These are phyloP conservation scores for Waltergamsia citrina DNA, from an alignment of 2,329 filamentous ascomycete genomes.

Conservation along the genomic window DNA sequence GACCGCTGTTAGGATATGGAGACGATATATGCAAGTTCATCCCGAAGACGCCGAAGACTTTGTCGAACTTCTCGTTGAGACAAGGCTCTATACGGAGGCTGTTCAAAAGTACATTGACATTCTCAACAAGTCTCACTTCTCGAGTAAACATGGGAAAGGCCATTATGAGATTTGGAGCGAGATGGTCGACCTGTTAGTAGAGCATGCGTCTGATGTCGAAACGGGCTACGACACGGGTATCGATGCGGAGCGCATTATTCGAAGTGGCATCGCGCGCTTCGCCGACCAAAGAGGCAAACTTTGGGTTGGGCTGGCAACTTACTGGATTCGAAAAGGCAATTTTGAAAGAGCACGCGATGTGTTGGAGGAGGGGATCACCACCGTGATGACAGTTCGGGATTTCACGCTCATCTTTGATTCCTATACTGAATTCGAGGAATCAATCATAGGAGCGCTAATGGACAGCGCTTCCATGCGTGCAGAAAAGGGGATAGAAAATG, in stretches of 20 bases:
- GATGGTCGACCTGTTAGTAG: constrained; percentile 90
- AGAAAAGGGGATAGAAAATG: constrained; percentile 68
- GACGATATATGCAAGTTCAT: constrained; percentile 93
- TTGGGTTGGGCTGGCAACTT: constrained; percentile 90
- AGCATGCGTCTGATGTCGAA: constrained; percentile 78
- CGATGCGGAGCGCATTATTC: constrained; percentile 84
- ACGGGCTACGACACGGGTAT: constrained; percentile 74
- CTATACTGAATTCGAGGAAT: constrained; percentile 95
- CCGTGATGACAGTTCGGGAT: constrained; percentile 96
- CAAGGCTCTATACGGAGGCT: constrained; percentile 81
- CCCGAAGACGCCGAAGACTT: constrained; percentile 94
- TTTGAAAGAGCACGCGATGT: constrained; percentile 90
- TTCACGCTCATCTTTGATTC: constrained; percentile 95
- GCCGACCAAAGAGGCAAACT: constrained; percentile 89
- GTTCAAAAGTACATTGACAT: constrained; percentile 86
- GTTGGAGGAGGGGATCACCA: constrained; percentile 93
- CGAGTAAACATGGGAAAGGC: constrained; percentile 87
- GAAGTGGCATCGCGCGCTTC: constrained; percentile 84
- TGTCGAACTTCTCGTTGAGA: constrained; percentile 77
- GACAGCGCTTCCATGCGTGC: constrained; percentile 72
- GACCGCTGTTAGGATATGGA: constrained; percentile 89
- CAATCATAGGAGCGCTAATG: constrained; percentile 85
- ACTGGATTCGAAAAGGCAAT: constrained; percentile 88
- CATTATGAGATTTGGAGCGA: constrained; percentile 97
- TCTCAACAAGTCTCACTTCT: constrained; percentile 81